A percentile compares a stretch with the other conserved stretches of the same genome.
Evolutionary conservation across 352 stramenopile genomes (phyloP).

Genomic region (Lagenidium sp.): DNA sequence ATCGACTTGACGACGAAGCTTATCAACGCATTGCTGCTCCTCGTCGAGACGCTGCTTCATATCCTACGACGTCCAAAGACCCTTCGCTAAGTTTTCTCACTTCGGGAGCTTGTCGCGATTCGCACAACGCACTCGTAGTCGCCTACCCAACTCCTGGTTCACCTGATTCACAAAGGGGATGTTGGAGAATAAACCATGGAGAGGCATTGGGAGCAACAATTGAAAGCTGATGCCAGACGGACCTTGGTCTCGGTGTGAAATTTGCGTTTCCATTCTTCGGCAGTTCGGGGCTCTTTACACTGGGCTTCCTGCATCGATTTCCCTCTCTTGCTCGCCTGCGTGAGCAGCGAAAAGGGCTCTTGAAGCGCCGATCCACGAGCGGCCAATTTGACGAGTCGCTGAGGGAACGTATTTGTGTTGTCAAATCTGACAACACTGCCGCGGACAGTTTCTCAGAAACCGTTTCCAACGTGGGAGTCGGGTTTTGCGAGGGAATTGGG

Average conservation of each 20-base stretch:
- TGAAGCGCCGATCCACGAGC: too few species aligned
- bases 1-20: slow-evolving; percentile 21
- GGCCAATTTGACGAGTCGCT: too few species aligned
- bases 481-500: background rate
- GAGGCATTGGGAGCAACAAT: too few species aligned
- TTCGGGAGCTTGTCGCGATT: background rate
- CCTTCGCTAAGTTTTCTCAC: too few species aligned
- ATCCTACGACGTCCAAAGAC: too few species aligned
- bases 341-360: too few species aligned
- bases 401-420: too few species aligned
- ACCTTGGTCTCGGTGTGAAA: slow-evolving; percentile 65
- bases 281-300: slow-evolving; percentile 8
- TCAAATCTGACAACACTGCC: too few species aligned
- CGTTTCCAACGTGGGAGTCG: background rate
- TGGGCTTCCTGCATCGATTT: slow-evolving; percentile 13
- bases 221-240: too few species aligned
- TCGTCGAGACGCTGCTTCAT: slow-evolving; percentile 36
- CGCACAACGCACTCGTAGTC: slow-evolving; percentile 33
- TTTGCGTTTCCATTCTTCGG: slow-evolving; percentile 52
- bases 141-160: slow-evolving; percentile 62
- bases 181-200: too few species aligned
- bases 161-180: too few species aligned
- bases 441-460: background rate
- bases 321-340: too few species aligned
- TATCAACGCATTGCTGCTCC: slow-evolving; percentile 24